Conservation (phyloP, 176 grass and related monocot species). For the Thalia dealbata region DNA sequence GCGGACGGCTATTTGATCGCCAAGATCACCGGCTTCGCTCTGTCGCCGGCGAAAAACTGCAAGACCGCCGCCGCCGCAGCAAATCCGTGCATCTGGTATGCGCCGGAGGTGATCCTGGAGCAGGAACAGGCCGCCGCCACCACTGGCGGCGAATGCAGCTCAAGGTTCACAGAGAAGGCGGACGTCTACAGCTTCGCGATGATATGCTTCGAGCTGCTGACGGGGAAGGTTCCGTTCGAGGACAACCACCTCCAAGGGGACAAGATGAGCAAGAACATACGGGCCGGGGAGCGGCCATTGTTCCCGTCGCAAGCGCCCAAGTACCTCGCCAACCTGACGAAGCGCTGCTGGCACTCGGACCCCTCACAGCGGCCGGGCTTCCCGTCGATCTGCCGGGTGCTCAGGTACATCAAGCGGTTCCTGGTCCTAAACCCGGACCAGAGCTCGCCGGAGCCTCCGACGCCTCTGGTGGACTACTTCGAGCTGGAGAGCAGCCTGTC, state of each 20-base stretch:
- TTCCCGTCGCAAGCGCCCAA: slow-evolving; percentile 20
- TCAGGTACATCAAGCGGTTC: slow-evolving; percentile 17
- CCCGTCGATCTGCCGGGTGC: slow-evolving; percentile 13
- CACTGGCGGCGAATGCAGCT: background rate
- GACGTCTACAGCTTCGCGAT: slow-evolving; percentile 23
- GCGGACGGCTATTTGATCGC: slow-evolving; percentile 10
- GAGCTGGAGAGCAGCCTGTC: slow-evolving; percentile 13
- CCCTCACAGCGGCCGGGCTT: slow-evolving; percentile 17
- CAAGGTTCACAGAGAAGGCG: slow-evolving; percentile 10
- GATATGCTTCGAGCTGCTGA: slow-evolving; percentile 21
- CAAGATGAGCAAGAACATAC: slow-evolving; percentile 22
- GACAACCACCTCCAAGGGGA: slow-evolving; percentile 19
- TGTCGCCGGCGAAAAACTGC: slow-evolving; percentile 6
- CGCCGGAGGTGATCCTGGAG: slow-evolving; percentile 9
- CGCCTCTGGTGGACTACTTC: slow-evolving; percentile 11
- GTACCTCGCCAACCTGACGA: slow-evolving; percentile 15
- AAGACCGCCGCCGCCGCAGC: background rate
- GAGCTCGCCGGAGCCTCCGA: background rate
- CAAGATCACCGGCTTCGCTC: slow-evolving; percentile 1
- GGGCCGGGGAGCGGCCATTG: slow-evolving; percentile 11
- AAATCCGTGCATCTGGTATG: slow-evolving; percentile 21
- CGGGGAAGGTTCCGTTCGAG: slow-evolving; percentile 15
- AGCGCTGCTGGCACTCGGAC: slow-evolving; percentile 18
- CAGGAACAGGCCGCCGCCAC: slow-evolving; percentile 3
- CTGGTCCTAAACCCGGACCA: slow-evolving; percentile 11